Evolutionary conservation across 768 basidiomycete genomes (phyloP), one percentile per base, ranked within the genome.

Genomic region (Russula compacta): DNA sequence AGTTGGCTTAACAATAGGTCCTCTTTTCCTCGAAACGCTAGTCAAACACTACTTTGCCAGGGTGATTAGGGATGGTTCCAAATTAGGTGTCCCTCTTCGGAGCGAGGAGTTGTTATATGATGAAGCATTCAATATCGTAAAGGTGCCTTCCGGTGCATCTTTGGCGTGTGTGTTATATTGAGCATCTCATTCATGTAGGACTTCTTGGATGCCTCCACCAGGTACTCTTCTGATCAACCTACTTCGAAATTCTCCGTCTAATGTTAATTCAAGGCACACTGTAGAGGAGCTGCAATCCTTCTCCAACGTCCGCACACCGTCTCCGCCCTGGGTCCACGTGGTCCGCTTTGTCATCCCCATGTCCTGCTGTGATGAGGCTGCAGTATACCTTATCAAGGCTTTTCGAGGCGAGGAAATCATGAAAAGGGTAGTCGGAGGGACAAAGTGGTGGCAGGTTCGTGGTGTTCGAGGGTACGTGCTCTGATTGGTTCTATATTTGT

Each of bases 371-470:
- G 82, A 88, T 44, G 79, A 85, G 32, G 89, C 92, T 2, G 89
- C 93, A 5, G 71, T 72, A 1, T 73, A 83, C 64, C 78, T 98
- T 50, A 84, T 94, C 59, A 76, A 82, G 62, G 91, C 84, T 4
- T 77, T 97, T 8, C 93, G 94, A 2, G 94, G 95, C n/a, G 86
- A 89, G 67, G 81, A 87, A 43, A 77, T 81, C 14, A 82, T 80
- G 51, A 81, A 83, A 64, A 79, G 79, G 43, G 70, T 92, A 35
- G 85, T 93, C 4, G 95, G 95, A 11, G 95, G 95, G 1, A 82
- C 84, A 6, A 94, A 95, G 70, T 98, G 95, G 94, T 98, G 95
- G 95, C 95, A 97, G 73, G 92, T 95, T 38, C 85, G 95, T 44
- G 86, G 88, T 19, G 70, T 92, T 49, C 74, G 81, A 55, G 94